Percentiles rank a stretch among this genome's conserved stretches.
These are phyloP conservation scores for Creolimax fragrantissima DNA, from an alignment of 78 protist genomes.

Conservation along the genomic window DNA sequence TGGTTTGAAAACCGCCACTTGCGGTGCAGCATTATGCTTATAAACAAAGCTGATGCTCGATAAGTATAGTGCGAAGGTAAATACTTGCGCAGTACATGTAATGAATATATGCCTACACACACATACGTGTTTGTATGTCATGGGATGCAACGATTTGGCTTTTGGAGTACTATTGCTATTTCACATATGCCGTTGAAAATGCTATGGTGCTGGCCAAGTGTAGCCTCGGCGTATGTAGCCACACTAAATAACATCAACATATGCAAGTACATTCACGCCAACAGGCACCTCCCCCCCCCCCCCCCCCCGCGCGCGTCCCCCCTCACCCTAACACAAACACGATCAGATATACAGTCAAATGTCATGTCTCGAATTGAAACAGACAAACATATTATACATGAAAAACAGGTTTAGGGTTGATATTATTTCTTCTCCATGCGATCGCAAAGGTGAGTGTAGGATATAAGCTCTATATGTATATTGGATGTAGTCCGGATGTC, in stretches of 20 bases:
- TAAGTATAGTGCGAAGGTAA: no score
- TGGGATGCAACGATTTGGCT: no score
- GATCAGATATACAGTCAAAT: neutral
- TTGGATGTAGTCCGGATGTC: neutral
- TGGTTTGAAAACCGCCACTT: neutral
- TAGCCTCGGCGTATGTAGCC: no score
- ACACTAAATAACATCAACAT: neutral
- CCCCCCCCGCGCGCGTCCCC: neutral
- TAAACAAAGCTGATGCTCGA: no score
- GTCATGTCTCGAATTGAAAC: neutral
- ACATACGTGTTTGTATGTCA: no score
- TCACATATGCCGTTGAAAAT: no score
- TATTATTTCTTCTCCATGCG: neutral
- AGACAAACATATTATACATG: neutral
- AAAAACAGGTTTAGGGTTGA: neutral
- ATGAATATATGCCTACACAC: no score
- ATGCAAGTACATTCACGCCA: neutral
- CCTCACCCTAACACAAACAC: no score
- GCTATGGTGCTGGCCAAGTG: no score
- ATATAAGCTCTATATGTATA: neutral
- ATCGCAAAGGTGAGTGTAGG: neutral
- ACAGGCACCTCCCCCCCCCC: neutral
- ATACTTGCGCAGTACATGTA: no score
- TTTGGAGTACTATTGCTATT: no score
- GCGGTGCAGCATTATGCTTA: neutral